Base-by-base conservation (phyloP, 768 basidiomycete species). In the Boletus subcaerulescens region DNA sequence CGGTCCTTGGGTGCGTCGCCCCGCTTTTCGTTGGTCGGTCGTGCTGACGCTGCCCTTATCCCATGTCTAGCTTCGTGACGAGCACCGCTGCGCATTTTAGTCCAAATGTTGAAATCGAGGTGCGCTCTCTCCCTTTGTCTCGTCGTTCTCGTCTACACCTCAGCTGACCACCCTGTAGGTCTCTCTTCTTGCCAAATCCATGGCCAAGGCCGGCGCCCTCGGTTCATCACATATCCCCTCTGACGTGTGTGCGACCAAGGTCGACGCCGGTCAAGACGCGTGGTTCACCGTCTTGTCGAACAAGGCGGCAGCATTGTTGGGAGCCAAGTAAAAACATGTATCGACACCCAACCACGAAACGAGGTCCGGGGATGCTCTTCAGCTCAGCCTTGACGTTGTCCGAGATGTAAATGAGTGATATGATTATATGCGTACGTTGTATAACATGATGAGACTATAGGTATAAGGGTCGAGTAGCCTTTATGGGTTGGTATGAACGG, bases 271-370 rank as follows among this genome's bases (percentile, higher is more conserved):
- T 3, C 64, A 71, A 2, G 77, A 62, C 8, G 66, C 68, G 1
- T 65, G 60, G 44, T 87, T 81, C 55, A 85, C 83, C 1, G n/a
- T 81, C n/a, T 74, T 89, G 42, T 65, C 63, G 6, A 89, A 88
- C 61, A 62, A 72, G 29, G 83, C 80, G 32, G 76, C 82, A 6
- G 51, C 75, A 42, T 71, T 70, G 45, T 66, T 86, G 35, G 79
- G 63, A 18, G 26, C 49, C 41, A 54, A 47, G 47, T 63, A 45
- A 55, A 14, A 6, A 26, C 26, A 7, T 26, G 26, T 26, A 26
- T 26, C 26, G 26, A 26, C 26, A 26, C 22, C 22, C 22, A 22
- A 22, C 22, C 22, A 22, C 22, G 22, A 24, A 24, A 24, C 22
- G 26, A 26, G 26, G 26, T 26, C 7, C 1, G 26, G 26, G 26